Percentiles rank a stretch among this genome's conserved stretches.
phyloP scores from a whole-genome alignment of 441 rosid genomes.

The Syzygium malaccense region DNA sequence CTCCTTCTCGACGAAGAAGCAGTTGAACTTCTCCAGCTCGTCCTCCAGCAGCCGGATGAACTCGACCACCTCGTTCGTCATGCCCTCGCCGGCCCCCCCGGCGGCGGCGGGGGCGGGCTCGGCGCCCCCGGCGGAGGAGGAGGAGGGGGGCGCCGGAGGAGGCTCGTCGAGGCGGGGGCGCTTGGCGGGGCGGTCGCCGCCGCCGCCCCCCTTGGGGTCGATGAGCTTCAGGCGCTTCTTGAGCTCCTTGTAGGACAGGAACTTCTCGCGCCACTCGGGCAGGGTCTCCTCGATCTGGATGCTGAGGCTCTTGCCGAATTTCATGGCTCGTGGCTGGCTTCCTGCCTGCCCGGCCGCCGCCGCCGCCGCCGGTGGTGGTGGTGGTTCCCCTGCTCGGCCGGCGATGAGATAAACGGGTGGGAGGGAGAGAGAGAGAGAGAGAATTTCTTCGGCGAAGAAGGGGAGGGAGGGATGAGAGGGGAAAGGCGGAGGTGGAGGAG shows the following conservation, averaged over 20 bases:
- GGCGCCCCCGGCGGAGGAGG: neutral
- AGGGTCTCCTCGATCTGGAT: constrained; percentile 16
- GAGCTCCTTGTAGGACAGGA: constrained; percentile 13
- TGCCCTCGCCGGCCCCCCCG: neutral
- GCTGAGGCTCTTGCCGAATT: constrained; percentile 81
- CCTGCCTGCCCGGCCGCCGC: neutral
- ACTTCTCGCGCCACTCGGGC: constrained; percentile 14
- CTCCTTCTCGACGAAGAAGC: constrained; percentile 83
- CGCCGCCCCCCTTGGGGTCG: constrained; percentile 26
- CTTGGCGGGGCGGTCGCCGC: constrained; percentile 25
- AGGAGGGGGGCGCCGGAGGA: neutral
- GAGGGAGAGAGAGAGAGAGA: neutral
- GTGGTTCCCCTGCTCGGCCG: too few relatives aligned
- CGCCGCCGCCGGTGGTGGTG: neutral
- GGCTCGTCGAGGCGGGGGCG: constrained; percentile 35
- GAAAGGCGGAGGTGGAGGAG: too few relatives aligned
- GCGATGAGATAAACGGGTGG: too few relatives aligned
- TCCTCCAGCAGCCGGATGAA: constrained; percentile 61
- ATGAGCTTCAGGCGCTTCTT: constrained; percentile 57
- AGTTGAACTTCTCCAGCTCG: constrained; percentile 83
- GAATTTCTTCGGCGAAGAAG: neutral
- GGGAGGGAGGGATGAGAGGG: neutral
- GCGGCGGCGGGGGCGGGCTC: neutral
- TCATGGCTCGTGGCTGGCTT: constrained; percentile 24
- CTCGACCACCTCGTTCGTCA: constrained; percentile 63